Base-by-base conservation (phyloP, 2,329 filamentous ascomycete genomes). In the Cladophialophora carrionii region DNA sequence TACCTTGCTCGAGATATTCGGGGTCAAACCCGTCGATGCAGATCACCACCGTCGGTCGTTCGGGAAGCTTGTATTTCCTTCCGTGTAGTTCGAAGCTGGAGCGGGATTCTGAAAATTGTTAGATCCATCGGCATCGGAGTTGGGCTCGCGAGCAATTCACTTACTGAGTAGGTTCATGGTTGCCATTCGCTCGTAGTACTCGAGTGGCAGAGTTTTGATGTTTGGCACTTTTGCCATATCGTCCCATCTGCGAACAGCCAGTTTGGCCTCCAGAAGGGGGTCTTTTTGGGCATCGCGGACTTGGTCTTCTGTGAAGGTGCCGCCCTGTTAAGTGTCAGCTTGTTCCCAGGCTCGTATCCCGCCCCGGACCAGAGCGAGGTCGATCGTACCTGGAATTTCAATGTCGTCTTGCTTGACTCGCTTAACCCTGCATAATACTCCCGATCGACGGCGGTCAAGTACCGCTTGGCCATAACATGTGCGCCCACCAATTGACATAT, bases 11-110 rank as follows among this genome's bases (percentile, higher is more conserved):
- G 8, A 81, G 73, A 60, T 81, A 81, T 52, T 76, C 72, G 0
- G 79, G 78, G 61, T 80, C 79, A 64, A 81, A 81, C 26, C 79
- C 79, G 67, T 81, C 78, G 49, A 81, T 70, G 58, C 79, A 81
- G 34, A 81, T 72, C 1, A 79, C 75, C 3, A 80, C 77, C 0
- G 78, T 78, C 4, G 78, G 76, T n/a, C 66, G 63, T 32, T 61
- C 69, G 12, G 77, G 77, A 5, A 78, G 61, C 7, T 62, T 58
- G 67, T 78, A 79, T 37, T 65, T 71, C 64, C 72, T 67, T 2
- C 69, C 72, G 62, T 78, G 76, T 10, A 77, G 62, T 5, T 64
- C 68, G 46, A 70, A 68, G 51, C 62, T 65, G 5, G 66, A 67
- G 29, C 68, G 43, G 7, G 71, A 72, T 29, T 66, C 69, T 72